Evolutionary conservation across 495 filamentous ascomycete genomes (phyloP).

Genomic region (Daldinia concentrica): DNA sequence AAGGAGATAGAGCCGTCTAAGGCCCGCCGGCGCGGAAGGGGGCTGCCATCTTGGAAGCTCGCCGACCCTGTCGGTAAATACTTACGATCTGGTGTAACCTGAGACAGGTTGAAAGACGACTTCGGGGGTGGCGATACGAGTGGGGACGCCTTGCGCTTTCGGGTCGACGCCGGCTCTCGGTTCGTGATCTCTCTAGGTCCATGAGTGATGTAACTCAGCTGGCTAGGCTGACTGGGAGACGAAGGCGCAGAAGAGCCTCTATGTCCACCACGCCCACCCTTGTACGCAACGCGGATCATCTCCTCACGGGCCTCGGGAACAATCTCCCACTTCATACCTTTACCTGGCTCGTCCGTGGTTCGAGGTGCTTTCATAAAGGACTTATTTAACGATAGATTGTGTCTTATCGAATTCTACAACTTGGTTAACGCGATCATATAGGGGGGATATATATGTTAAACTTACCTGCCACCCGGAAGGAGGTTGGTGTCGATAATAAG

Average conservation of each 20-base stretch:
- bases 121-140: conserved; percentile 58
- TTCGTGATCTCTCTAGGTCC: conserved; percentile 59
- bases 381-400: conserved; percentile 94
- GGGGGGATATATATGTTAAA: conserved; percentile 18
- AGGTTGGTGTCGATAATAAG: conserved; percentile 85
- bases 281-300: conserved; percentile 60
- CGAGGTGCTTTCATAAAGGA: conserved; percentile 91
- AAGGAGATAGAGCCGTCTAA: conserved; percentile 58
- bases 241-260: conserved; percentile 65
- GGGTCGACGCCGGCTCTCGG: conserved; percentile 51
- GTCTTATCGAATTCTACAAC: conserved; percentile 88
- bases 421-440: conserved; percentile 32
- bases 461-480: conserved; percentile 85
- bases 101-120: conserved; percentile 57
- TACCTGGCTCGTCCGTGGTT: conserved; percentile 92
- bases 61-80: conserved; percentile 41
- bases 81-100: conserved; percentile 66
- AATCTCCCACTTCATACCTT: conserved; percentile 99
- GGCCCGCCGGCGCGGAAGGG: conserved; percentile 61
- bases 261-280: conserved; percentile 64
- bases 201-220: conserved; percentile 60
- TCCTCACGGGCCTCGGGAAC: conserved; percentile 81
- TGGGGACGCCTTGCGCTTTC: conserved; percentile 62
- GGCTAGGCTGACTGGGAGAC: conserved; percentile 58
- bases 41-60: conserved; percentile 66